These are phyloP conservation scores for Alternaria sp. DNA, from an alignment of 2,329 filamentous ascomycete species.

Conservation along the genomic window DNA sequence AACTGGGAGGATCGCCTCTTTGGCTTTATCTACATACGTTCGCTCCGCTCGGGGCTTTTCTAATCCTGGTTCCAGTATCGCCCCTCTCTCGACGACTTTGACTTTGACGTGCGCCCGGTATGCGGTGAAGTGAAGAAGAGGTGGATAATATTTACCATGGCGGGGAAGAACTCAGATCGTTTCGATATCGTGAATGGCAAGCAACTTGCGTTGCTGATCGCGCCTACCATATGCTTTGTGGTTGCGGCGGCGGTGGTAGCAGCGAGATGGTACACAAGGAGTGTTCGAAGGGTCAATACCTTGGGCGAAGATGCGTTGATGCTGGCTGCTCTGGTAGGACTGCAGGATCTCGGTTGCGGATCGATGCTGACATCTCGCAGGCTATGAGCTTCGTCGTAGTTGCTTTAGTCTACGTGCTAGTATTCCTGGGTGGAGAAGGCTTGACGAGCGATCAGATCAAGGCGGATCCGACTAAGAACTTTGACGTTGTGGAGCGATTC, in stretches of 20 bases:
- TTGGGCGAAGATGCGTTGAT: constrained; percentile 28
- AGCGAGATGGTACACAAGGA: constrained; percentile 31
- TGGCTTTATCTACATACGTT: constrained; percentile 13
- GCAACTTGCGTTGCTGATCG: constrained; percentile 28
- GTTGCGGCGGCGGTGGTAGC: constrained; percentile 23
- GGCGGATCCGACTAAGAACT: constrained; percentile 18
- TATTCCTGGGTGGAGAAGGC: constrained; percentile 30
- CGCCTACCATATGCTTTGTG: constrained; percentile 26
- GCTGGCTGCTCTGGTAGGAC: constrained; percentile 28
- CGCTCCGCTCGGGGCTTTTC: constrained; percentile 9
- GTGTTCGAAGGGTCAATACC: constrained; percentile 29
- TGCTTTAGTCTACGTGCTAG: constrained; percentile 27
- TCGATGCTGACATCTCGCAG: constrained; percentile 17
- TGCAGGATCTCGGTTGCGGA: not conserved
- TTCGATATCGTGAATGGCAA: constrained; percentile 31
- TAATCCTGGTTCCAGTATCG: constrained; percentile 14
- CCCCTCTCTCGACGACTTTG: constrained; percentile 9
- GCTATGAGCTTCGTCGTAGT: constrained; percentile 28
- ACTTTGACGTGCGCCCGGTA: constrained; percentile 9
- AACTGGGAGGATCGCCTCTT: constrained; percentile 12
- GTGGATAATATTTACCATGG: constrained; percentile 18
- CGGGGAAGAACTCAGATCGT: constrained; percentile 17
- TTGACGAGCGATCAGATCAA: constrained; percentile 22
- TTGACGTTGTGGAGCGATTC: constrained; percentile 16
- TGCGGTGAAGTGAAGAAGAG: constrained; percentile 13